Conservation (phyloP, 1,284 basidiomycete genomes). For the Tilletia walkeri region DNA sequence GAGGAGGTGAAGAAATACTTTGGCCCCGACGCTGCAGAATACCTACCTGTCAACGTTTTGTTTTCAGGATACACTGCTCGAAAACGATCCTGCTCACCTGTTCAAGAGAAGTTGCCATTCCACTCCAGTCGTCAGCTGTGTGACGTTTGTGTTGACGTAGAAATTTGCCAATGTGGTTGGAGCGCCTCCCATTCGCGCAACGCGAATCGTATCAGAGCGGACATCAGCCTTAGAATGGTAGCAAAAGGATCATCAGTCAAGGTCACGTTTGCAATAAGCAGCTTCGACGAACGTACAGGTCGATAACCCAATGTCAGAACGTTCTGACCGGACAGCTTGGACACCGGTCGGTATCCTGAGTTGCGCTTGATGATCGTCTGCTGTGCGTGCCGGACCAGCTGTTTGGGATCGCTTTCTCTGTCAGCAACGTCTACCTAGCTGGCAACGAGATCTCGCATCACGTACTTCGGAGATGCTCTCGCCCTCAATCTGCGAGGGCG, state of each 20-base stretch:
- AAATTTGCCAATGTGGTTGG: slow-evolving; percentile 62
- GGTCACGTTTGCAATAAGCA: neutral
- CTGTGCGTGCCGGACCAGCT: slow-evolving; percentile 19
- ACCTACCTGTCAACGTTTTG: neutral
- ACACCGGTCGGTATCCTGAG: neutral
- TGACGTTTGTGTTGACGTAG: slow-evolving; percentile 72
- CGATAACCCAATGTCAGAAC: slow-evolving; percentile 69
- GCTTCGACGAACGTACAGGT: slow-evolving; percentile 55
- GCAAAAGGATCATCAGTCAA: slow-evolving; percentile 32
- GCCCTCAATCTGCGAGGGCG: neutral
- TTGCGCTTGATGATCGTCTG: slow-evolving; percentile 18
- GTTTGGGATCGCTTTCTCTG: neutral
- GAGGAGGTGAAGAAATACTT: slow-evolving; percentile 71
- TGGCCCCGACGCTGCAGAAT: slow-evolving; percentile 66
- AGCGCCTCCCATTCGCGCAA: slow-evolving; percentile 23
- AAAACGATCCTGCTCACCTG: slow-evolving; percentile 58
- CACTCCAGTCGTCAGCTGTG: slow-evolving; percentile 63
- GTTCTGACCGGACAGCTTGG: slow-evolving; percentile 55
- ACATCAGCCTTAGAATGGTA: neutral
- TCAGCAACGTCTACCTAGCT: neutral
- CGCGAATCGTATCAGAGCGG: slow-evolving; percentile 9
- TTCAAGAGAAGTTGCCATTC: slow-evolving; percentile 70
- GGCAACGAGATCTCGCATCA: neutral
- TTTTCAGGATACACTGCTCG: neutral
- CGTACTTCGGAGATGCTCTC: slow-evolving; percentile 19